Base-by-base conservation (phyloP, 257 asterid species). In the Lycium barbarum region DNA sequence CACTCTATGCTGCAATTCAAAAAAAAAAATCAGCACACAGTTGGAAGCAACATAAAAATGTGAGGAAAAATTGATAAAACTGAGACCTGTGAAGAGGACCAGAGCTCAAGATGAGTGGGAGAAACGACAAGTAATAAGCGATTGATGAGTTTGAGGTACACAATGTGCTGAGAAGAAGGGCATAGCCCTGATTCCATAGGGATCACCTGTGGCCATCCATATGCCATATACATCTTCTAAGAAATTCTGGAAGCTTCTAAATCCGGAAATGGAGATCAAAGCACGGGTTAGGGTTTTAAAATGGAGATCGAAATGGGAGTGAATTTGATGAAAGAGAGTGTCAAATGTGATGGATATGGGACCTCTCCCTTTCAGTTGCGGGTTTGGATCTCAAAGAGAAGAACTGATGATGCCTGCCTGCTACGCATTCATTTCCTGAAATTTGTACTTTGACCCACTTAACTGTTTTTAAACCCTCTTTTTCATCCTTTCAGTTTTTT, bases 121-220 rank as follows among this genome's bases (percentile, higher is more conserved):
- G 95, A 88, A 63, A 97, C 98, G 9, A 93, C 94, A 35, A 97
- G 98, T 80, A 97, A 90, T 89, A 97, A 85, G 2, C 99, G 92
- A 88, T 95, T 94, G 26, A 88, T 89, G 57, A 95, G 91, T 87
- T 95, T 95, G 87, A 97, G 93, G 87, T 94, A 94, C 9, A 94
- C 91, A 93, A 95, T 97, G 87, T 88, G 93, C 87, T 91, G 92
- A 13, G 92, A 84, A 78, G 96, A 90, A 53, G 96, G 89, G 83
- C 91, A 86, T 51, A 86, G 70, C 2, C 95, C 93, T 36, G 86
- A 90, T 88, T 95, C 96, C 79, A 95, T 86, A 35, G 99, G 99
- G 89, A 97, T 95, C 85, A 95, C 99, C 96, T 95, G 99, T 84
- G 99, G 99, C 99, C 99, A 97, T 91, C 99, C 99, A 85, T 97